Evolutionary conservation across 495 filamentous ascomycete species (phyloP), one percentile per base, ranked within the genome.

Genomic region (Lasiosphaeria miniovina): DNA sequence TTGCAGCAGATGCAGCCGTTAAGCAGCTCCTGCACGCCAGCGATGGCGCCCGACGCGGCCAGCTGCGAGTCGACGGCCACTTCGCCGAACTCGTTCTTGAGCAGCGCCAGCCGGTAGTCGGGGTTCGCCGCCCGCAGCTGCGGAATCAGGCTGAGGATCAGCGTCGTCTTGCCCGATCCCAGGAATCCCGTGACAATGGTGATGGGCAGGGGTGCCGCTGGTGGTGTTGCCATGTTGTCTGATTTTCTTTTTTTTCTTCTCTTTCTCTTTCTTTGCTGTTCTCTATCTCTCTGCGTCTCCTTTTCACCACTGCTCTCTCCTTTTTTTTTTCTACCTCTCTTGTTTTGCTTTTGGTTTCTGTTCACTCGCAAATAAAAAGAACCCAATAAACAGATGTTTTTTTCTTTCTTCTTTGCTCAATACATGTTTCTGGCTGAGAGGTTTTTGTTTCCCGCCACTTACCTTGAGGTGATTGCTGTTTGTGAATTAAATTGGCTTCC

Each of bases 1-100:
- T 97, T 98, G 77, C 94, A 98, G 80, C 94, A 98, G 68, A 98
- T 97, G 74, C 94, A 98, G 61, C 94, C 94, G 68, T 95, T 93
- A 17, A 98, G 86, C 3, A 98, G 79, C 69, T 98, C 94, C 65
- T 86, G 86, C 15, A 95, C 92, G 55, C 91, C 93, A n/a, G 88
- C 84, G 66, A 98, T 91, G 38, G 92, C 85, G 57, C 82, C 78
- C 4, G 88, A 86, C 1, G 88, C 80, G 48, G 94, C 92, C 15
- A 98, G 84, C 71, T 95, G 90, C 9, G 88, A 91, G 81, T 98
- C 94, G 71, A 98, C 81, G 33, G 91, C 92, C 15, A 98, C 73
- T 72, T 98, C 93, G 68, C 94, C 94, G 72, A 96, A 96, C 75
- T 98, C 94, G 74, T 98, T 98, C 74, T 98, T 98, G 24, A 98